Conservation (phyloP, 768 basidiomycete species). For the Stropharia rugosoannulata region DNA sequence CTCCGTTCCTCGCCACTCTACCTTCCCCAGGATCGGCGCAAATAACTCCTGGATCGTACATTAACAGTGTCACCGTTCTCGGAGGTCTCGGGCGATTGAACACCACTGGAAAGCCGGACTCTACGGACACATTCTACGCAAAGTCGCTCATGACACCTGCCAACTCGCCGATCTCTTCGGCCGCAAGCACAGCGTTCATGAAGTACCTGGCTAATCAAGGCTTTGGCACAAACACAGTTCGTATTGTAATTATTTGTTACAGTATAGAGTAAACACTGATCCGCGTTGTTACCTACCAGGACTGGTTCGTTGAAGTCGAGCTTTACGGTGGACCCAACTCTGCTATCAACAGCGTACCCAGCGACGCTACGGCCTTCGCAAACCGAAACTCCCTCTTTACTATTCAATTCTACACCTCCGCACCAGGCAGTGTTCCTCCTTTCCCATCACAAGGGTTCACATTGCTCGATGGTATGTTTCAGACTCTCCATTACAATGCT, state of each 20-base stretch:
- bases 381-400: constrained; percentile 43
- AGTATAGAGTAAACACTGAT: background rate
- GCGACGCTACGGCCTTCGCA: constrained; percentile 42
- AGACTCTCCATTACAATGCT: background rate
- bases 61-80: constrained; percentile 29
- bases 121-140: constrained; percentile 43
- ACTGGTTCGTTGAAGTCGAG: constrained; percentile 35
- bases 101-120: constrained; percentile 21
- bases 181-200: constrained; percentile 35
- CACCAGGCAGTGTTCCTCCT: constrained; percentile 31
- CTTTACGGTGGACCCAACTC: constrained; percentile 46
- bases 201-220: constrained; percentile 39
- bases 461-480: constrained; percentile 39
- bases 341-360: constrained; percentile 39
- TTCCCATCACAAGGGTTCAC: constrained; percentile 43
- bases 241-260: constrained; percentile 4
- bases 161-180: constrained; percentile 26
- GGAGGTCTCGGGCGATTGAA: constrained; percentile 24
- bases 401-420: constrained; percentile 51
- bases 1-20: constrained; percentile 28
- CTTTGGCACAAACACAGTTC: constrained; percentile 30
- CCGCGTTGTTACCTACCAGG: constrained; percentile 8
- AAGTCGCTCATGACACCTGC: constrained; percentile 43
- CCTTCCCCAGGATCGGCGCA: constrained; percentile 20
- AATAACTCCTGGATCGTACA: constrained; percentile 26